Conservation (phyloP, 2,329 filamentous ascomycete genomes). For the Colletotrichum tanaceti region DNA sequence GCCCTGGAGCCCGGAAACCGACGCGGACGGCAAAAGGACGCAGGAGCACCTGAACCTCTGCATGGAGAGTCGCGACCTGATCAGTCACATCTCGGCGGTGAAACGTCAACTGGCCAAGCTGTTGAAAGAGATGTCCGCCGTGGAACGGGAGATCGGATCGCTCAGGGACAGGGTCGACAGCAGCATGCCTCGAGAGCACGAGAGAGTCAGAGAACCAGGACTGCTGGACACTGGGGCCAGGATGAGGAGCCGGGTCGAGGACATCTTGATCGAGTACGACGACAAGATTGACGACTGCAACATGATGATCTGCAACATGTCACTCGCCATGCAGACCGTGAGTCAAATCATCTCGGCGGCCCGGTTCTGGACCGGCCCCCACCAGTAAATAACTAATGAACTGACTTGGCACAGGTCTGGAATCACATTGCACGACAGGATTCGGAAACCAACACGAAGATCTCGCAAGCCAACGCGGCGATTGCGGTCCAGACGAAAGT, state of each 20-base stretch:
- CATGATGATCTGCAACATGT: conserved; percentile 45
- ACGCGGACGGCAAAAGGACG: neutral
- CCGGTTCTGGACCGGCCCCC: neutral
- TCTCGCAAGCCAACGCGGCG: conserved; percentile 43
- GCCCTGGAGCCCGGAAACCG: neutral
- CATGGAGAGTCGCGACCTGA: neutral
- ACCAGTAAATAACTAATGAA: too few species aligned
- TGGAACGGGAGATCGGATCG: neutral
- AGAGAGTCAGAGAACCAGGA: neutral
- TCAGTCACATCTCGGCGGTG: conserved; percentile 14
- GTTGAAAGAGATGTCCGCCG: conserved; percentile 2
- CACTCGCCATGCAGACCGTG: conserved; percentile 47
- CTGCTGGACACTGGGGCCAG: neutral
- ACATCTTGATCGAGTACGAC: conserved; percentile 46
- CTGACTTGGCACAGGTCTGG: conserved; percentile 42
- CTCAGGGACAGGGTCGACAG: rapidly evolving
- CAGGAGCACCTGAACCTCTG: conserved; percentile 13
- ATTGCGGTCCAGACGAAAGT: conserved; percentile 44
- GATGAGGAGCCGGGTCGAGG: conserved; percentile 39
- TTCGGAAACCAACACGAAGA: conserved; percentile 43
- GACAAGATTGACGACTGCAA: conserved; percentile 46
- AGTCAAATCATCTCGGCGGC: neutral
- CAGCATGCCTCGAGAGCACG: too few species aligned
- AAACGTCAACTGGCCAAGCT: conserved; percentile 18
- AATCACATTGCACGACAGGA: conserved; percentile 46